Base-by-base conservation (phyloP, 176 grass and related monocot species). In the Echinochloa phyllopogon region DNA sequence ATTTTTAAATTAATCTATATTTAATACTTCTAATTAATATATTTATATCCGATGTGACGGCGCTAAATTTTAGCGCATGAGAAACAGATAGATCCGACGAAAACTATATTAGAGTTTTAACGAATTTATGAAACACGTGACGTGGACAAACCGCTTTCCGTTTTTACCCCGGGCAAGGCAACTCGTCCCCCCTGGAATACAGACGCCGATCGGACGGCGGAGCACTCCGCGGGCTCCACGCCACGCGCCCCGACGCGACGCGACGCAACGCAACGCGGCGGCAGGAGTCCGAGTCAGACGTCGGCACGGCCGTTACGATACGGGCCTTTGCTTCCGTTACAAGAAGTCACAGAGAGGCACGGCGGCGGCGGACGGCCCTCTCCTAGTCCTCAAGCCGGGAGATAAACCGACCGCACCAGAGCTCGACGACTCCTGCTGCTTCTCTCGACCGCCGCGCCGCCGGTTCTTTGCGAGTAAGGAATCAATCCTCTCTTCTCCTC, bases 401-500 rank as follows among this genome's bases (percentile, higher is more conserved):
- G 78, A 55, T 81, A 69, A 52, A 69, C 64, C 17, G 61, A 66
- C 44, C 45, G 68, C 43, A 15, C 42, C 43, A 14, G 44, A 8
- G 43, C 20, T 23, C 36, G 57, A 29, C 56, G 3, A 5, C 20
- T 8, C 3, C n/a, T 69, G n/a, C 36, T 53, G 9, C 63, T 24
- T 15, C 47, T 37, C 27, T 23, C 44, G 10, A 7, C 47, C 38
- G 20, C 39, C 56, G 56, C 57, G 12, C 41, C 15, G 47, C 64
- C 78, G 36, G 36, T 69, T 69, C 79, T 43, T 69, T 21, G 65
- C n/a, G 2, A 57, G 37, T 38, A 81, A 81, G 79, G 69, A 69
- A 75, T 3, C 8, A 57, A 13, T 69, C 78, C 21, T 42, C 72
- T 38, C 12, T 10, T 0, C 16, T 40, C 20, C n/a, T 4, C 6